Evolutionary conservation across 257 asterid genomes (phyloP), one percentile per base, ranked within the genome.

Genomic region (Solanum ossicruentum): DNA sequence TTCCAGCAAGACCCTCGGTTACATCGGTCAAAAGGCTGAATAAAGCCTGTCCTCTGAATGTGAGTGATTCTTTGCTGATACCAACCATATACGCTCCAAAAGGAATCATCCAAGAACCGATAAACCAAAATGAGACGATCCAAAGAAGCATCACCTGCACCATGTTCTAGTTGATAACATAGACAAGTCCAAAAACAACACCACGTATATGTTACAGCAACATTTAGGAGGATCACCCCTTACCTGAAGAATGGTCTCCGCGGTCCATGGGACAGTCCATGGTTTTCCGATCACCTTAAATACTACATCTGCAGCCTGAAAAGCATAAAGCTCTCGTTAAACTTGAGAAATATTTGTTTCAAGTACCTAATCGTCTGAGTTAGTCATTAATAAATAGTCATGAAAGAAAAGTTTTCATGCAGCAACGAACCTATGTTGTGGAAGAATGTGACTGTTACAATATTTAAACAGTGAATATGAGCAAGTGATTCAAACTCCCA

Each of bases 91-190:
- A 95, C 6, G 98, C 99, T 82, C 94, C 97, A 84, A 97, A 93
- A 0, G 99, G 99, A 78, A 97, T 93, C 97, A 97, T 90, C 99
- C 98, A 97, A 12, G 97, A 93, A 47, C 99, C 99, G 49, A 97
- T 96, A 18, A 95, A 97, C 99, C 98, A 97, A 93, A 95, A 97
- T n/a, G 98, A 92, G 52, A 93, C 78, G 20, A 93, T 89, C 99
- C 99, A 95, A 54, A 97, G 97, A 82, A 97, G 97, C 23, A 95
- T 93, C 81, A 97, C 99, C 99, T 95, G 88, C 86, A 71, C 56
- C 39, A 82, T 69, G 57, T 55, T 23, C 52, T 73, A 79, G 73
- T 58, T 10, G 7, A 45, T 85, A 26, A 77, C 45, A 5, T 16
- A 28, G 65, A 16, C 0, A 77, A 51, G 47, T 51, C 21, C 3